Conservation (phyloP, 495 filamentous ascomycete species). For the Aspergillus ellipticus region DNA sequence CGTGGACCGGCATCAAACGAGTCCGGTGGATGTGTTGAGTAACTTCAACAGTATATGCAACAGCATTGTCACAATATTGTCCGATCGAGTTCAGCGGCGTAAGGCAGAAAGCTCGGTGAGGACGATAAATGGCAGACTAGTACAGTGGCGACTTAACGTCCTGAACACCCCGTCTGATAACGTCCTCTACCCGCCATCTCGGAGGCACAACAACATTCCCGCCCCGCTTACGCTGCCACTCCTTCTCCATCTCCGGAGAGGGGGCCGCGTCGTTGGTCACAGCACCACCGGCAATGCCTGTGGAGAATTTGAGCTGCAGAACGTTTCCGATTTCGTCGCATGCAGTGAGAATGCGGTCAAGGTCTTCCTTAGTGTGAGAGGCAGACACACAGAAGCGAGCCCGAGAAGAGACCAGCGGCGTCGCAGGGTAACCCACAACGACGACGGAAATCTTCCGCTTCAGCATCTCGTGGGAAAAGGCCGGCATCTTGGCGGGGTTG, state of each 20-base stretch:
- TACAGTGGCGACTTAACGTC: slow-evolving; percentile 70
- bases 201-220: slow-evolving; percentile 59
- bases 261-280: slow-evolving; percentile 62
- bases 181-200: slow-evolving; percentile 76
- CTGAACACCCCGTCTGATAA: slow-evolving; percentile 71
- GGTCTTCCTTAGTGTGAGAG: slow-evolving; percentile 95
- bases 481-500: slow-evolving; percentile 95
- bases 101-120: slow-evolving; percentile 2
- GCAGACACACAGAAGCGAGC: slow-evolving; percentile 95
- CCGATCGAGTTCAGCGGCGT: slow-evolving; percentile 4
- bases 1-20: slow-evolving; percentile 43
- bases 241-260: slow-evolving; percentile 69
- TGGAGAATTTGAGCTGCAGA: slow-evolving; percentile 92
- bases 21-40: slow-evolving; percentile 18
- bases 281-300: slow-evolving; percentile 85
- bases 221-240: slow-evolving; percentile 44
- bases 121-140: slow-evolving; percentile 15
- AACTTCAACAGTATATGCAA: slow-evolving; percentile 10
- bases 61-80: slow-evolving; percentile 8
- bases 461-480: slow-evolving; percentile 98
- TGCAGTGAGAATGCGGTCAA: slow-evolving; percentile 83
- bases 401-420: slow-evolving; percentile 90
- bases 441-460: slow-evolving; percentile 97
- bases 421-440: slow-evolving; percentile 95
- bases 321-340: slow-evolving; percentile 92